phyloP scores from a whole-genome alignment of 2,329 filamentous ascomycete species.

The Tolypocladium pustulatum region DNA sequence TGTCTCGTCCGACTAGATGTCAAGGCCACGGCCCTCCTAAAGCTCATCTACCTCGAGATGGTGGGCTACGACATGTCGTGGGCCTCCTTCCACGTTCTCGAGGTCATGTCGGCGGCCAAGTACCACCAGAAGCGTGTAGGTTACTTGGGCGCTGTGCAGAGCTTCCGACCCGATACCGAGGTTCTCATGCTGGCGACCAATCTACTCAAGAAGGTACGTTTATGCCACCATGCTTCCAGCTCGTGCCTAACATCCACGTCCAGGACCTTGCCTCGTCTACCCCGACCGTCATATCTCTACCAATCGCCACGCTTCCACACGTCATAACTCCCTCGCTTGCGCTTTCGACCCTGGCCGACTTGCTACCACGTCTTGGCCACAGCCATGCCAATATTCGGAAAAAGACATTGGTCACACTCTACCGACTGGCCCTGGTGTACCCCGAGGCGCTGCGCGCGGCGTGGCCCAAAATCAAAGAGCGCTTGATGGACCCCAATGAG shows the following conservation, averaged over 20 bases:
- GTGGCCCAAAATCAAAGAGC: conserved; percentile 96
- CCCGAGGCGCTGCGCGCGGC: conserved; percentile 85
- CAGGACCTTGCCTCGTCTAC: conserved; percentile 63
- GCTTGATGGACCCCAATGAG: conserved; percentile 79
- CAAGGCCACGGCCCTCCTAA: conserved; percentile 91
- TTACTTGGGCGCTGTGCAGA: conserved; percentile 91
- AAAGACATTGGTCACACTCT: conserved; percentile 91
- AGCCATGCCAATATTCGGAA: conserved; percentile 80
- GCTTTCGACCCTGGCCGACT: conserved; percentile 76
- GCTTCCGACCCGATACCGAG: conserved; percentile 89
- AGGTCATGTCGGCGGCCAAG: conserved; percentile 96
- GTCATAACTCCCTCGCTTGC: conserved; percentile 88
- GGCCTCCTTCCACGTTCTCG: conserved; percentile 95
- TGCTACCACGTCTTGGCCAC: conserved; percentile 78
- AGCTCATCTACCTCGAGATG: conserved; percentile 97
- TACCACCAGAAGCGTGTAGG: conserved; percentile 93
- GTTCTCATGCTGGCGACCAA: conserved; percentile 97
- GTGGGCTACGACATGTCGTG: conserved; percentile 99
- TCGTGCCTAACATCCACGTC: background rate
- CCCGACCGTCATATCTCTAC: conserved; percentile 70
- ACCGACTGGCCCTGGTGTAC: conserved; percentile 89
- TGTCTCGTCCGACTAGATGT: conserved; percentile 47
- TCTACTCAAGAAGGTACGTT: conserved; percentile 73
- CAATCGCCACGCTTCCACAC: conserved; percentile 84
- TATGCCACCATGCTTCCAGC: background rate